Evolutionary conservation across 1,284 basidiomycete species (phyloP).

Genomic region (Entoloma clypeatum): DNA sequence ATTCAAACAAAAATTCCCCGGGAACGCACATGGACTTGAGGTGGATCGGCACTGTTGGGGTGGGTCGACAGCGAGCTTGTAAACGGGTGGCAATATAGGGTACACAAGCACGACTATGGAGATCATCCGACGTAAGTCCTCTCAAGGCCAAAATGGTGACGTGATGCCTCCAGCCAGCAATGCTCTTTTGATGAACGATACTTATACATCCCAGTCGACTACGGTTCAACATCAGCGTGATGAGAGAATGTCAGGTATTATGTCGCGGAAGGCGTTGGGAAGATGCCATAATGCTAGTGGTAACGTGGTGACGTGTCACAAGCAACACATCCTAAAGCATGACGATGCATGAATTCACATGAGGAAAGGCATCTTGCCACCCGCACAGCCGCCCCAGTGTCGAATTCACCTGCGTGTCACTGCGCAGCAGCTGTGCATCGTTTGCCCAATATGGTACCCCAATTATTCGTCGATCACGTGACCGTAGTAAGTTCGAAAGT

Average conservation of each 20-base stretch:
- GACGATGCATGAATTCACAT: too few relatives aligned
- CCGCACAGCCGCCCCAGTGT: too few relatives aligned
- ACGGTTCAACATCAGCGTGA: constrained; percentile 26
- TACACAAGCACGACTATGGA: constrained; percentile 24
- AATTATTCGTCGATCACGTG: constrained; percentile 7
- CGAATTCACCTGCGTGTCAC: too few relatives aligned
- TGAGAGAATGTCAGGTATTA: constrained; percentile 21
- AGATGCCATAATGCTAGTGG: constrained; percentile 7
- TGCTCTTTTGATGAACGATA: constrained; percentile 24
- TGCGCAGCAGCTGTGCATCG: neutral
- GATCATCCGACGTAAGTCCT: constrained; percentile 24
- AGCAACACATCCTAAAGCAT: neutral
- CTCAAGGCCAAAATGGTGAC: neutral
- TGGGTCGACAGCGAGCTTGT: constrained; percentile 24
- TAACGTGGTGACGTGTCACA: neutral
- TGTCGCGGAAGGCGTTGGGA: constrained; percentile 18
- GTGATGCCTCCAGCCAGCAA: constrained; percentile 20
- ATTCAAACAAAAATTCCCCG: constrained; percentile 24
- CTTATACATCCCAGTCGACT: constrained; percentile 25
- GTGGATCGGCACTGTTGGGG: constrained; percentile 26
- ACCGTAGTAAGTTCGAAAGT: neutral
- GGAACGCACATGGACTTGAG: constrained; percentile 24
- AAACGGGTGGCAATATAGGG: constrained; percentile 25
- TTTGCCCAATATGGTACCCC: constrained; percentile 3
- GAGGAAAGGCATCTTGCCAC: too few relatives aligned